Percentiles rank a stretch among this genome's conserved stretches.
Conservation (phyloP, 2,329 filamentous ascomycete genomes). For the Harringtonia aguacate region DNA sequence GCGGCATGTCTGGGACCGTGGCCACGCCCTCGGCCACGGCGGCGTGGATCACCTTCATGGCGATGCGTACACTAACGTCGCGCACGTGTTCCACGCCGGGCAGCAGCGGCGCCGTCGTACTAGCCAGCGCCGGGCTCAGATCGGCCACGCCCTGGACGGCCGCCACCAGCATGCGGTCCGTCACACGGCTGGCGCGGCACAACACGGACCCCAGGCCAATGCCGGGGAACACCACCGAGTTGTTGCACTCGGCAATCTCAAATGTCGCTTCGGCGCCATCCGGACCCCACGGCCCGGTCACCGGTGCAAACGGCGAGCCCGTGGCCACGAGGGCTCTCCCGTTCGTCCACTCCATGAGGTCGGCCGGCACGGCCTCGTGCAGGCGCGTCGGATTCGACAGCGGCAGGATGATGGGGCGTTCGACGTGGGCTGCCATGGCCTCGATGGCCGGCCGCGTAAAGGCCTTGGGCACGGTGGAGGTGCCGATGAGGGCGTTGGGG, state of each 20-base stretch:
- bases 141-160: constrained; percentile 64
- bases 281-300: constrained; percentile 46
- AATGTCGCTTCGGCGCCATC: constrained; percentile 32
- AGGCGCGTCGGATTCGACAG: constrained; percentile 77
- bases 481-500: constrained; percentile 75
- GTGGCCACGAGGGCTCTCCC: constrained; percentile 73
- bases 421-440: constrained; percentile 64
- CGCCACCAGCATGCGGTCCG: constrained; percentile 71
- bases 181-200: constrained; percentile 53
- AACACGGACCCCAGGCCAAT: constrained; percentile 75
- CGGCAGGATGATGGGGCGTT: constrained; percentile 68
- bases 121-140: constrained; percentile 56
- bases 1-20: constrained; percentile 54
- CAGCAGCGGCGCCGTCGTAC: constrained; percentile 55
- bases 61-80: constrained; percentile 67
- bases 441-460: constrained; percentile 66
- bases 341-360: constrained; percentile 68
- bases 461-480: constrained; percentile 64
- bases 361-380: constrained; percentile 69
- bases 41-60: constrained; percentile 60
- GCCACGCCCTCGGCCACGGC: constrained; percentile 61
- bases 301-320: constrained; percentile 70
- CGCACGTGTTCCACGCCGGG: constrained; percentile 68
- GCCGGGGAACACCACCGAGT: constrained; percentile 74
- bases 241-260: constrained; percentile 72